Evolutionary conservation across 176 grass and related monocot species (phyloP), one percentile per base, ranked within the genome.

Genomic region (Eragrostis curvula): DNA sequence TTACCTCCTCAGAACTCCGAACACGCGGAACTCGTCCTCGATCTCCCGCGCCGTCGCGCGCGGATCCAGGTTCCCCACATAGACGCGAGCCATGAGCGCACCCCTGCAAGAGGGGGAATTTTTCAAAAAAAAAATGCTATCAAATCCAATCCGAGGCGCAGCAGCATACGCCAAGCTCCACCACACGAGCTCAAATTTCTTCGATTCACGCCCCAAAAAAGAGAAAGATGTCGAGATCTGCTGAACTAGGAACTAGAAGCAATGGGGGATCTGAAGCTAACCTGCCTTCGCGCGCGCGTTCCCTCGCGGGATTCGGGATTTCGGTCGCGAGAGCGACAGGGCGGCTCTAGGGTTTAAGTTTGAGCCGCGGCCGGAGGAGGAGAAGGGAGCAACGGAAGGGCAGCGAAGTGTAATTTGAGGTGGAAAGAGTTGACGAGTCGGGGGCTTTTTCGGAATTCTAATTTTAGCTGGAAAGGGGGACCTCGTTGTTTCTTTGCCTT

Each of bases 51-150:
- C 92, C 53, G 92, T 91, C 28, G 44, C 87, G 55, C 92, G 81
- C 67, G 89, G 89, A 89, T 94, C 92, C 87, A 94, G 70, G 72
- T 94, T 94, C 46, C 92, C 92, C 36, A 94, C 92, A 46, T 94
- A 94, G 23, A 94, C 67, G 75, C 92, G 92, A 89, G 92, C 87
- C 89, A 91, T 91, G 45, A 47, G 25, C 30, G 59, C 66, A 66
- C 43, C 66, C 64, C 91, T 83, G 80, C 76, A 89, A 61, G 21
- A 43, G 12, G 9, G 2, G 16, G 8, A 20, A 39, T 59, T 23
- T 27, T 20, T 8, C 32, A 36, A 36, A 36, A 57, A 70, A n/a
- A 28, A 75, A 41, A 12, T 20, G 6, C 49, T 29, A 50, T 17
- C 28, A 50, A 82, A 71, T 85, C 66, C 57, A 78, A 55, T 82